These are phyloP conservation scores for Sextonia rubra DNA, from an alignment of 164 flowering plant species.

Conservation along the genomic window DNA sequence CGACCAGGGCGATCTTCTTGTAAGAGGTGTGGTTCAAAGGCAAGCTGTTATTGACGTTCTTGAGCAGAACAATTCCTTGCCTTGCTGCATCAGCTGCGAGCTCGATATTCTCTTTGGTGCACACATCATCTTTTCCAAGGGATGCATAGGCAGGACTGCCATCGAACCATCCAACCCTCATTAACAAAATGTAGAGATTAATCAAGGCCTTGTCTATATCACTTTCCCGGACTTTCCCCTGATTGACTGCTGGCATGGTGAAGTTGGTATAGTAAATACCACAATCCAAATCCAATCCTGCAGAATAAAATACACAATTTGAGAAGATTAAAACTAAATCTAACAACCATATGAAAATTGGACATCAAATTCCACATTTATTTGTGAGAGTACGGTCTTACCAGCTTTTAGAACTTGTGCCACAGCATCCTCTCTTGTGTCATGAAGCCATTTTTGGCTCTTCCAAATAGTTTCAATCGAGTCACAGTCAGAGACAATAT, in stretches of 20 bases:
- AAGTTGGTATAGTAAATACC: slow-evolving; percentile 28
- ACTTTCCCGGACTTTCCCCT: slow-evolving; percentile 22
- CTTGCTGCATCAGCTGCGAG: slow-evolving; percentile 55
- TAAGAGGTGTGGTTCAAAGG: slow-evolving; percentile 18
- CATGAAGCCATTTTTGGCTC: not conserved
- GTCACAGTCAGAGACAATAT: slow-evolving; percentile 11
- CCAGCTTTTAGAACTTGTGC: slow-evolving; percentile 4
- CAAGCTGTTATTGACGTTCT: slow-evolving; percentile 26
- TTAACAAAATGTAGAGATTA: slow-evolving; percentile 29
- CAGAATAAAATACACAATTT: not conserved
- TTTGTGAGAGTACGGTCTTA: not conserved
- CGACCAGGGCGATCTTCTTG: slow-evolving; percentile 34
- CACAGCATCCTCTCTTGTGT: not conserved
- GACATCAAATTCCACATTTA: not conserved
- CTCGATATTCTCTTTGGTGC: slow-evolving; percentile 26
- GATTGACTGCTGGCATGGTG: slow-evolving; percentile 20
- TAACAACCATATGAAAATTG: not conserved
- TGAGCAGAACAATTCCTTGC: slow-evolving; percentile 49
- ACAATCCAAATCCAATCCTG: slow-evolving; percentile 56
- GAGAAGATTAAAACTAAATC: not conserved
- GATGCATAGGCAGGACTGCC: slow-evolving; percentile 27
- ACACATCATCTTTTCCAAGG: slow-evolving; percentile 37
- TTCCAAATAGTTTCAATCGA: not conserved
- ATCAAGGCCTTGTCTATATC: slow-evolving; percentile 33
- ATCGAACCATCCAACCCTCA: slow-evolving; percentile 46